phyloP scores from a whole-genome alignment of 305 asterid species.

The Fraxinus baroniana region DNA sequence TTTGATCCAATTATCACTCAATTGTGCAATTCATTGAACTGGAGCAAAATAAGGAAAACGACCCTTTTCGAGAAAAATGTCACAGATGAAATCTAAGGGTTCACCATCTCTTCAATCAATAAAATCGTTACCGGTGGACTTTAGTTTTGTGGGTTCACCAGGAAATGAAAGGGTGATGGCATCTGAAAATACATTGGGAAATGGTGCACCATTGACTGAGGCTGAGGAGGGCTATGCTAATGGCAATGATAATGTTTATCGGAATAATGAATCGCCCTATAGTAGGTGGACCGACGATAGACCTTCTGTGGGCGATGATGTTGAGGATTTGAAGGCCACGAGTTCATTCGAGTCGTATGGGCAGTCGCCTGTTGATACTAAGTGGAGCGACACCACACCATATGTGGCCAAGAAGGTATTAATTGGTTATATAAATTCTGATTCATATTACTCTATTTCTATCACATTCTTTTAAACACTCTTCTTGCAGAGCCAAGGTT shows the following conservation, averaged over 20 bases:
- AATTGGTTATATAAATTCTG: conserved; percentile 1
- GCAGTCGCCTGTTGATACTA: conserved; percentile 49
- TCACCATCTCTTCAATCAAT: conserved; percentile 57
- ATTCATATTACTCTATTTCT: conserved; percentile 12
- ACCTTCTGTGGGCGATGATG: conserved; percentile 44
- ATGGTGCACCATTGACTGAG: conserved; percentile 41
- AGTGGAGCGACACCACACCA: conserved; percentile 80
- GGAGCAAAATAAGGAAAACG: conserved; percentile 26
- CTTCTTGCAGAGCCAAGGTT: conserved; percentile 11
- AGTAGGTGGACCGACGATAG: conserved; percentile 51
- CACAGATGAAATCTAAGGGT: conserved; percentile 43
- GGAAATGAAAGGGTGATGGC: conserved; percentile 42
- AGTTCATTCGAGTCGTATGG: conserved; percentile 36
- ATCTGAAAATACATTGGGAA: conserved; percentile 42
- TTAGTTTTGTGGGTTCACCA: conserved; percentile 45
- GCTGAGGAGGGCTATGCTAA: conserved; percentile 34
- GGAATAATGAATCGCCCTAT: conserved; percentile 79
- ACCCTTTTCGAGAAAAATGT: conserved; percentile 39
- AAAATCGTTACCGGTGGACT: conserved; percentile 75
- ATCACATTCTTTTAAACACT: conserved; percentile 15
- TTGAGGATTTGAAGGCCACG: conserved; percentile 44
- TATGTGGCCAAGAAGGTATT: conserved; percentile 75
- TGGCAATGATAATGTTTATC: conserved; percentile 39
- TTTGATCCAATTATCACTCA: conserved; percentile 68
- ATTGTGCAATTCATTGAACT: conserved; percentile 47